Evolutionary conservation across 1,284 basidiomycete genomes (phyloP).

Genomic region (Puccinia hordei): DNA sequence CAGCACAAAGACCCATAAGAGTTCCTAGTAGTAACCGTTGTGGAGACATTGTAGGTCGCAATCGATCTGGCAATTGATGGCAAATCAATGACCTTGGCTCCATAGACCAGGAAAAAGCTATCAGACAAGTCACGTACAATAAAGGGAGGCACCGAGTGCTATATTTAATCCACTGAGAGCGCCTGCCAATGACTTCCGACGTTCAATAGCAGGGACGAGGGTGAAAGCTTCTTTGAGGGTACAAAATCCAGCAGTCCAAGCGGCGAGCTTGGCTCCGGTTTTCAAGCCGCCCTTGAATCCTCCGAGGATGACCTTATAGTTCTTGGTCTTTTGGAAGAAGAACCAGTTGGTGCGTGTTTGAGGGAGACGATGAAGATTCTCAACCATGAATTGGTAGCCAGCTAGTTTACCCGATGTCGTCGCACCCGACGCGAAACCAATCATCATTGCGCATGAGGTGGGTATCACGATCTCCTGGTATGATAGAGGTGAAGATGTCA

Average conservation of each 20-base stretch:
- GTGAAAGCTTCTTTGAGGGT: conserved; percentile 28
- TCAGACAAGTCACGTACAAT: conserved; percentile 19
- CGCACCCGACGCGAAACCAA: conserved; percentile 39
- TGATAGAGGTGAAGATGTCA: neutral
- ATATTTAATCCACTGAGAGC: conserved; percentile 31
- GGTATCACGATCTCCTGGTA: conserved; percentile 22
- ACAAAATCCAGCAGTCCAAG: conserved; percentile 40
- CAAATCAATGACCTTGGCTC: neutral
- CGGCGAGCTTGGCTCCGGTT: conserved; percentile 5
- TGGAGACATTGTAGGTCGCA: conserved; percentile 30
- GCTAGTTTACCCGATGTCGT: conserved; percentile 42
- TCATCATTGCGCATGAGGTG: conserved; percentile 28
- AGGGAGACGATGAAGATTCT: conserved; percentile 47
- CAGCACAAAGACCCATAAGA: conserved; percentile 30
- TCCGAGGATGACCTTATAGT: conserved; percentile 37
- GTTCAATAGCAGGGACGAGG: neutral
- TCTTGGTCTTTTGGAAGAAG: conserved; percentile 49
- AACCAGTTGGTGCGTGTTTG: conserved; percentile 20
- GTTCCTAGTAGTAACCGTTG: conserved; percentile 28
- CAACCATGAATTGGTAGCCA: conserved; percentile 32
- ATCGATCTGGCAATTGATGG: conserved; percentile 15
- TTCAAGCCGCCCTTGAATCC: conserved; percentile 48
- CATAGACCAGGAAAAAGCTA: neutral
- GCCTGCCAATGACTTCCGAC: conserved; percentile 19
- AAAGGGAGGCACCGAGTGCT: conserved; percentile 19